A percentile compares a stretch with the other conserved stretches of the same genome.
These are phyloP conservation scores for Podila epicladia DNA, from an alignment of 192 early-diverging fungal species.

Conservation along the genomic window DNA sequence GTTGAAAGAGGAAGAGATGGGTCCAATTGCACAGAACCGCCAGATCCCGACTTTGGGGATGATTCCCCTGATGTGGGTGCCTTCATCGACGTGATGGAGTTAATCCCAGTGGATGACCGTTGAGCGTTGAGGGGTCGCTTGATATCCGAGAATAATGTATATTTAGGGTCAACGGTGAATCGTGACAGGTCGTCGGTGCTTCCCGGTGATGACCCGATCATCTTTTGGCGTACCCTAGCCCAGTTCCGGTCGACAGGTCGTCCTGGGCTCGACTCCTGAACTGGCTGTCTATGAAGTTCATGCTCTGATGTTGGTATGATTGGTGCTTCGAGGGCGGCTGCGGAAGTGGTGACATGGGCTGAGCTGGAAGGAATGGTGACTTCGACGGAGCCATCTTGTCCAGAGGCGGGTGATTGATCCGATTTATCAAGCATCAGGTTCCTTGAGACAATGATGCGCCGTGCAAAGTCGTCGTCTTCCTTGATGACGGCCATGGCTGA, in stretches of 20 bases:
- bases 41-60: not conserved
- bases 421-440: no score
- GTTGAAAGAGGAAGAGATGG: conserved; percentile 22
- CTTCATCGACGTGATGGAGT: not conserved
- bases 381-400: not conserved
- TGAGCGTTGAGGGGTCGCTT: not conserved
- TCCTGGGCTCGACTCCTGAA: not conserved
- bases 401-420: no score
- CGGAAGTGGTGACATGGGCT: not conserved
- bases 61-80: not conserved
- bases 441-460: no score
- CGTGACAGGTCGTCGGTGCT: not conserved
- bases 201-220: conserved; percentile 5
- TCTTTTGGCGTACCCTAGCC: conserved; percentile 40
- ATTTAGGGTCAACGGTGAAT: not conserved
- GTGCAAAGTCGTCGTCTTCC: no score
- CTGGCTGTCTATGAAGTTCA: not conserved
- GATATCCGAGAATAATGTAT: not conserved
- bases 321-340: not conserved
- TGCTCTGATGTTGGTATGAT: not conserved
- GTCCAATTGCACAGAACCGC: conserved; percentile 9
- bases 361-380: not conserved
- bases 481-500: no score
- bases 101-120: not conserved
- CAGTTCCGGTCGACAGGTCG: conserved; percentile 38